Evolutionary conservation across 1,284 basidiomycete genomes (phyloP).

Genomic region (Athelia psychrophila): DNA sequence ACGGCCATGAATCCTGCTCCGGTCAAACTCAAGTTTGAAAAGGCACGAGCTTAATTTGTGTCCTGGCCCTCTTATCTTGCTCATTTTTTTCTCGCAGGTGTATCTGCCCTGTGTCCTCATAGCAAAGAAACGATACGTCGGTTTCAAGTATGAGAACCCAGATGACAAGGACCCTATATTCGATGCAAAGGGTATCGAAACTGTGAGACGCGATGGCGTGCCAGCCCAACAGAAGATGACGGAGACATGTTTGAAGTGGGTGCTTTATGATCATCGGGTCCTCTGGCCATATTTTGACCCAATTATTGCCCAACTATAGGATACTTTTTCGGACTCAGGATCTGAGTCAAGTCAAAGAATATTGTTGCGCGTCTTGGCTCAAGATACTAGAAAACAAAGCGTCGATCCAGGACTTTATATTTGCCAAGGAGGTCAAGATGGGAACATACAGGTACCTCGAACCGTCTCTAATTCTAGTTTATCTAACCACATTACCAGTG

Average conservation of each 20-base stretch:
- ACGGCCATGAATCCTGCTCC: constrained; percentile 88
- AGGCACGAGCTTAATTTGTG: constrained; percentile 49
- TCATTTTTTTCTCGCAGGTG: constrained; percentile 48
- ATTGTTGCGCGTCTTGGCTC: constrained; percentile 84
- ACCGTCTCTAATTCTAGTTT: background rate
- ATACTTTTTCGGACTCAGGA: constrained; percentile 89
- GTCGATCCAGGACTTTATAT: constrained; percentile 88
- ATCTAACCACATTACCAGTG: constrained; percentile 42
- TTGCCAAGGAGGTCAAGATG: constrained; percentile 91
- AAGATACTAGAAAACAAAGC: constrained; percentile 82
- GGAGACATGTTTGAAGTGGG: constrained; percentile 83
- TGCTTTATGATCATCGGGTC: no score
- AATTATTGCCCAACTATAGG: constrained; percentile 43
- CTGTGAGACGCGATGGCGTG: constrained; percentile 89
- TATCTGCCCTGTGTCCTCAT: constrained; percentile 92
- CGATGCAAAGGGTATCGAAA: constrained; percentile 98
- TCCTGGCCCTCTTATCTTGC: background rate
- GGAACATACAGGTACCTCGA: constrained; percentile 80
- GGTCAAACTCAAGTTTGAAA: constrained; percentile 96
- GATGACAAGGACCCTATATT: constrained; percentile 82
- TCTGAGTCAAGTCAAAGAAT: constrained; percentile 85
- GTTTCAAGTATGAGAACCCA: constrained; percentile 88
- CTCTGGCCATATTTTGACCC: constrained; percentile 2
- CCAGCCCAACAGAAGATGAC: constrained; percentile 88
- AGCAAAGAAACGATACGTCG: constrained; percentile 97